A percentile compares a stretch with the other conserved stretches of the same genome.
Evolutionary conservation across 805 yeast species (phyloP).

Genomic region (Myxozyma nipponensis): DNA sequence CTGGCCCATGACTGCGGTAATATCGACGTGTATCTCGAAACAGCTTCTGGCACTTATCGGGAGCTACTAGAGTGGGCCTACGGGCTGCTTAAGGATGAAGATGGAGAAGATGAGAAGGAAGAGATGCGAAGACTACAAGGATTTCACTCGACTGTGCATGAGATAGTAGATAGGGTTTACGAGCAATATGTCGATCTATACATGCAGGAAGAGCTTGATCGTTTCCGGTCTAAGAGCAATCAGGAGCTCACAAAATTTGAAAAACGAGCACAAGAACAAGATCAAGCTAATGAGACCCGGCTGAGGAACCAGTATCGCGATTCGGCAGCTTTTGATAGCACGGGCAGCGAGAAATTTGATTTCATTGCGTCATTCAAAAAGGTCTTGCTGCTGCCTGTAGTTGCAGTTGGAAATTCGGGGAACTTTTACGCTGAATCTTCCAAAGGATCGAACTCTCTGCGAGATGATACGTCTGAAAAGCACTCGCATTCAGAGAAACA

Average conservation of each 20-base stretch:
- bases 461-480: slow-evolving; percentile 13
- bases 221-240: slow-evolving; percentile 31
- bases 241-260: slow-evolving; percentile 36
- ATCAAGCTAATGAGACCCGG: slow-evolving; percentile 46
- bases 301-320: slow-evolving; percentile 47
- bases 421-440: slow-evolving; percentile 8
- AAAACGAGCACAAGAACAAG: slow-evolving; percentile 41
- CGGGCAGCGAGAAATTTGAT: slow-evolving; percentile 46
- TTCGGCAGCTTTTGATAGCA: slow-evolving; percentile 4
- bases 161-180: slow-evolving; percentile 29
- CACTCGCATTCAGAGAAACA: neutral
- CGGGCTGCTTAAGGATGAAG: slow-evolving; percentile 31
- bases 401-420: slow-evolving; percentile 21
- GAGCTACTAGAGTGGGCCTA: slow-evolving; percentile 26
- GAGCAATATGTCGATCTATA: slow-evolving; percentile 34
- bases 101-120: slow-evolving; percentile 8
- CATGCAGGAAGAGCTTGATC: slow-evolving; percentile 34
- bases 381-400: slow-evolving; percentile 42
- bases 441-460: slow-evolving; percentile 7
- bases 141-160: slow-evolving; percentile 25
- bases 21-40: slow-evolving; percentile 34
- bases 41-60: slow-evolving; percentile 41
- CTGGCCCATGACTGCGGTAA: slow-evolving; percentile 15
- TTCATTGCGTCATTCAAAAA: slow-evolving; percentile 51
- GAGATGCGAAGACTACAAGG: slow-evolving; percentile 2